phyloP scores from a whole-genome alignment of 257 asterid genomes.

The Marsdenia floribunda region DNA sequence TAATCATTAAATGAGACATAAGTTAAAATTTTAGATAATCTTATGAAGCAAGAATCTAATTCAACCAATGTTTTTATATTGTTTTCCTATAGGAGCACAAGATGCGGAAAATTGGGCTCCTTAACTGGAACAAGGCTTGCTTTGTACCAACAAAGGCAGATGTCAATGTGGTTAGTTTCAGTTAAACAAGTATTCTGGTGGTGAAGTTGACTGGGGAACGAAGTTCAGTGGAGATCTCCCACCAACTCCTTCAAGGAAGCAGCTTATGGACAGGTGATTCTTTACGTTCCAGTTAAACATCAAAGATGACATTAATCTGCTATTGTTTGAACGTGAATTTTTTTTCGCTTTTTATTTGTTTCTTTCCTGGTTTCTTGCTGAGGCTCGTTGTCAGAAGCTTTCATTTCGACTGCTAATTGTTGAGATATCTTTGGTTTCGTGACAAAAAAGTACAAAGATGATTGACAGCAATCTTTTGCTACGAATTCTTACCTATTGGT shows the following conservation, averaged over 20 bases:
- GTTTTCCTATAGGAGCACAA: conserved; percentile 50
- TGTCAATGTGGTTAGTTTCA: conserved; percentile 46
- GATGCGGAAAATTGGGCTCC: conserved; percentile 44
- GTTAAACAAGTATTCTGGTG: conserved; percentile 64
- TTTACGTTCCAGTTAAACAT: neutral
- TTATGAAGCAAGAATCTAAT: neutral
- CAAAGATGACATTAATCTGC: neutral
- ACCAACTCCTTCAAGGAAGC: conserved; percentile 69
- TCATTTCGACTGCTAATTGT: neutral
- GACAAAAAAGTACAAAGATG: too few species aligned
- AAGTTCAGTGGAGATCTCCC: conserved; percentile 56
- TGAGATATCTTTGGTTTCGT: neutral
- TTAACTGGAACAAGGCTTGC: conserved; percentile 68
- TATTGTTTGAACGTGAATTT: conserved; percentile 25
- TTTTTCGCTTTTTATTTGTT: neutral
- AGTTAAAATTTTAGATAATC: neutral
- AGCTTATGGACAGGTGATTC: conserved; percentile 62
- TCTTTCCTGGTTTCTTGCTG: neutral
- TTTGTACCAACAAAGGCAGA: conserved; percentile 76
- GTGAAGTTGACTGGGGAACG: conserved; percentile 57
- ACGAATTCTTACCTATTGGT: neutral
- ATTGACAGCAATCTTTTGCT: neutral
- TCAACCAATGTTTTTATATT: neutral
- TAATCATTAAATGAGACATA: neutral
- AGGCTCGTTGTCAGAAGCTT: neutral